Evolutionary conservation across 768 basidiomycete species (phyloP), one percentile per base, ranked within the genome.

Genomic region (Krasilnikovozyma curviuscula): DNA sequence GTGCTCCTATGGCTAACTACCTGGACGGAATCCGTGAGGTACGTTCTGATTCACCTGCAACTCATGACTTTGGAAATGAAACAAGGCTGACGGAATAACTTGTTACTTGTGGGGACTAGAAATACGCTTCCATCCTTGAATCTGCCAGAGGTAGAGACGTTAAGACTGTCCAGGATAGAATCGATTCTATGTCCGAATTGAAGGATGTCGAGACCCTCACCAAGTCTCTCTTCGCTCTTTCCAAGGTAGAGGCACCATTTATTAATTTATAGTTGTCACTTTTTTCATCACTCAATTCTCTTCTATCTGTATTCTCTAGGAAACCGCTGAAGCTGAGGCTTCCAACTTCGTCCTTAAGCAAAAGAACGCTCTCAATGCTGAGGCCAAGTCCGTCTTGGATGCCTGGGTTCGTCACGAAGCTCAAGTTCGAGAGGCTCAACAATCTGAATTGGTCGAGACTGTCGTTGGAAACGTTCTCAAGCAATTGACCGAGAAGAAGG

Each of bases 351-450:
- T 81, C 39, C 83, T 85, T 63, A 74, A 77, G 58, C 93, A 98
- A 71, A 81, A 84, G 66, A 77, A 79, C 50, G 77, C 75, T 35
- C 69, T 97, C 61, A 77, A 88, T 27, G 55, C 81, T 37, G 93
- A 98, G 69, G 70, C 95, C 61, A 97, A 95, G 70, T 59, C 79
- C 27, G 89, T 97, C 33, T 76, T 98, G 48, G 93, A 97, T 71
- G 83, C 82, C 65, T 93, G 89, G 89, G 91, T 88, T 49, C 82
- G 93, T 63, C 88, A 78, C 68, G 91, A 97, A 71, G 89, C 93
- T 63, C 84, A 89, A 64, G 72, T 77, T 62, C 86, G 93, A 72
- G 89, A 98, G 72, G 81, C 75, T 61, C 86, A 98, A 70, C 93
- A 98, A 74, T 73, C 77, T 28, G 82, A 84, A 43, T 77, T 98